Conservation (phyloP, 2,329 filamentous ascomycete species). For the Pyricularia sp. region DNA sequence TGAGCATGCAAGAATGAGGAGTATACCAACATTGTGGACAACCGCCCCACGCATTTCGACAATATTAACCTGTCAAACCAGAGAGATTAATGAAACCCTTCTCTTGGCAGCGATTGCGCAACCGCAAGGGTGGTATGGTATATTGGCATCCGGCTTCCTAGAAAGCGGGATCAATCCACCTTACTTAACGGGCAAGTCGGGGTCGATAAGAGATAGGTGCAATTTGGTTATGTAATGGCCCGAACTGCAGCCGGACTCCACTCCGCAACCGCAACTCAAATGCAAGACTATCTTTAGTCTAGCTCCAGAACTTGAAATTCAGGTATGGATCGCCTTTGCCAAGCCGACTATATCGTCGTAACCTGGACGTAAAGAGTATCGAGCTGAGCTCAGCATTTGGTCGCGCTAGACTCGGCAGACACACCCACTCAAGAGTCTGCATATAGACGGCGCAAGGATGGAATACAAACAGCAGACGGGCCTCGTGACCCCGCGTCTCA, state of each 20-base stretch:
- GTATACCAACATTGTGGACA: neutral
- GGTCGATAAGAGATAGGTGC: neutral
- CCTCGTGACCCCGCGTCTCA: constrained; percentile 40
- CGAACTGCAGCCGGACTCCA: neutral
- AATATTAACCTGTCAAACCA: neutral
- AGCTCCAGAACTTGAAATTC: no score
- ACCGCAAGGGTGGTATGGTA: neutral
- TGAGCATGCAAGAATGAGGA: neutral
- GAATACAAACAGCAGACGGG: constrained; percentile 21
- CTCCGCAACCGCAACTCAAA: neutral
- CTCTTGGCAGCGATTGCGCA: neutral
- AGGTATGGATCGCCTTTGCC: neutral
- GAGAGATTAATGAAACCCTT: neutral
- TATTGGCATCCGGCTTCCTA: neutral
- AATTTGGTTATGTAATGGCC: neutral
- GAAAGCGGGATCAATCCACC: neutral
- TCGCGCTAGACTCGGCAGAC: neutral
- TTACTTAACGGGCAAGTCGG: neutral
- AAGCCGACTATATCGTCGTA: neutral
- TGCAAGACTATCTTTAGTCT: no score
- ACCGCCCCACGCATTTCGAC: neutral
- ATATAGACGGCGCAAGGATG: constrained; percentile 18
- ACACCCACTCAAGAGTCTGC: neutral
- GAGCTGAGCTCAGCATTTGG: no score
- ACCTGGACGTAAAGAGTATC: no score